These are phyloP conservation scores for Tricholoma matsutake DNA, from an alignment of 768 basidiomycete genomes.

Conservation along the genomic window DNA sequence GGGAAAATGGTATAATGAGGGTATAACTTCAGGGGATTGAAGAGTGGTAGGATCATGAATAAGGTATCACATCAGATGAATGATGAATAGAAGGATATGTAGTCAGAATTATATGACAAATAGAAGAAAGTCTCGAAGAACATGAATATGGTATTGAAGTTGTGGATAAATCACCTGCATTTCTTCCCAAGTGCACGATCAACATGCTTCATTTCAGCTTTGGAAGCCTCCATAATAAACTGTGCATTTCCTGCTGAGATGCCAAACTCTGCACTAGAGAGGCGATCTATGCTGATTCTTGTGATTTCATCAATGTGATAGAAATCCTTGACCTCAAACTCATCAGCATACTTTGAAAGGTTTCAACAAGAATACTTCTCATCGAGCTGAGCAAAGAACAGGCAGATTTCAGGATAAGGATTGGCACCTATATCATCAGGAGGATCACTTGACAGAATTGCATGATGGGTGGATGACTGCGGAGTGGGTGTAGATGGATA, in stretches of 20 bases:
- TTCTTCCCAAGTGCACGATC: neutral
- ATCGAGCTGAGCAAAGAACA: neutral
- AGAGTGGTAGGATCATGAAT: no score
- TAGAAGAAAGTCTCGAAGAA: no score
- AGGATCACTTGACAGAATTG: neutral
- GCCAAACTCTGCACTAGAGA: neutral
- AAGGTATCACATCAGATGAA: neutral
- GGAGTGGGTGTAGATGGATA: neutral
- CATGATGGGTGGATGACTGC: neutral
- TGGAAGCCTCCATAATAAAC: neutral
- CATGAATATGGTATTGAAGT: neutral
- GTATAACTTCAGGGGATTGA: no score
- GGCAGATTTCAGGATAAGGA: neutral
- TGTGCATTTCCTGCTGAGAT: neutral
- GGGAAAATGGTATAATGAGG: no score
- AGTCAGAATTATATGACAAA: neutral
- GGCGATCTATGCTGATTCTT: neutral
- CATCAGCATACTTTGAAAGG: neutral
- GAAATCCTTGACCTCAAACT: neutral
- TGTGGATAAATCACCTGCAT: neutral
- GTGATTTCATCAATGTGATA: neutral
- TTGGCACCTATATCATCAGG: neutral
- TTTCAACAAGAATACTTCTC: no score
- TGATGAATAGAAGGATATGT: no score
- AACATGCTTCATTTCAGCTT: neutral